Conservation (phyloP, 768 basidiomycete genomes). For the Mycena polygramma region DNA sequence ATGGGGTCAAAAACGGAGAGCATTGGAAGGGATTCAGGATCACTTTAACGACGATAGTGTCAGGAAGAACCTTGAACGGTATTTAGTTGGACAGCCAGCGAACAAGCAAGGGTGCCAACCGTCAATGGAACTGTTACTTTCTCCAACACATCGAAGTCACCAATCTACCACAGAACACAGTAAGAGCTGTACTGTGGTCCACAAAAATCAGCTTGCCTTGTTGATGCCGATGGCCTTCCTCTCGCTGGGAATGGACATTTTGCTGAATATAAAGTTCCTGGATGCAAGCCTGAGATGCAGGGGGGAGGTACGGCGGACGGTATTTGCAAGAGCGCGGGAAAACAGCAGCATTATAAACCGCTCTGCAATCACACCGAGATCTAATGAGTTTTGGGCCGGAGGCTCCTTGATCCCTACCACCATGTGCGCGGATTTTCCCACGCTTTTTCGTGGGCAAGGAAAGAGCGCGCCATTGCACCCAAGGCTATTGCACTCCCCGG, state of each 20-base stretch:
- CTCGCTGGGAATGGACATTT: slow-evolving; percentile 33
- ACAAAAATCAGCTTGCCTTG: slow-evolving; percentile 53
- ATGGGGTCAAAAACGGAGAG: background rate
- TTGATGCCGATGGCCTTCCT: slow-evolving; percentile 29
- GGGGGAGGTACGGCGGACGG: slow-evolving; percentile 12
- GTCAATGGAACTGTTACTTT: slow-evolving; percentile 30
- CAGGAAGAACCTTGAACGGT: slow-evolving; percentile 53
- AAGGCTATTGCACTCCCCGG: too few relatives aligned
- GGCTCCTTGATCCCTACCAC: too few relatives aligned
- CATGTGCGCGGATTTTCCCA: too few relatives aligned
- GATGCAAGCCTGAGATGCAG: slow-evolving; percentile 12
- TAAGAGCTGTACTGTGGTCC: slow-evolving; percentile 40
- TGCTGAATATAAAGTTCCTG: slow-evolving; percentile 2
- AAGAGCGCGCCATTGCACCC: too few relatives aligned
- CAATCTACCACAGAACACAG: slow-evolving; percentile 46
- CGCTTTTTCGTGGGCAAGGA: too few relatives aligned
- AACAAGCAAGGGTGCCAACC: background rate
- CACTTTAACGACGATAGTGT: slow-evolving; percentile 65
- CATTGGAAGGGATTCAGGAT: background rate
- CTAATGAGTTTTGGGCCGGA: too few relatives aligned
- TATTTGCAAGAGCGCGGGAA: slow-evolving; percentile 23
- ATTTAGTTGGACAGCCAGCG: slow-evolving; percentile 41
- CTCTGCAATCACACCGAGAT: too few relatives aligned
- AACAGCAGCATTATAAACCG: slow-evolving; percentile 1
- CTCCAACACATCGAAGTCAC: slow-evolving; percentile 73